Evolutionary conservation across 208 protist species (phyloP).

Genomic region (Acanthamoeba healyi): DNA sequence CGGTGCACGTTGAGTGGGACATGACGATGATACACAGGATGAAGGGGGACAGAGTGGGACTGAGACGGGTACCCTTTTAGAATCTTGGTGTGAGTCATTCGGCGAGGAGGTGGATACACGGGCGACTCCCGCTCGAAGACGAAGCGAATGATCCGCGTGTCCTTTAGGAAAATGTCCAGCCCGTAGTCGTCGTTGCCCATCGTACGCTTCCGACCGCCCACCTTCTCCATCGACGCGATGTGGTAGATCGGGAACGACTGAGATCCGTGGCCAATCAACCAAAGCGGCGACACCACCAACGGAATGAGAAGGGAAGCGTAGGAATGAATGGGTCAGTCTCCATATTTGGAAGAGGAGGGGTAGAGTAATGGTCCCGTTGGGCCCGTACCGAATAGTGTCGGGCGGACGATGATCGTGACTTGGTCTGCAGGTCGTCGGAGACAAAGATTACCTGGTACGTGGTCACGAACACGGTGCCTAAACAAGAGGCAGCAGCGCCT

Average conservation of each 20-base stretch:
- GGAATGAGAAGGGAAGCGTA: too few species aligned
- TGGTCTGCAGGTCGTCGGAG: constrained; percentile 11
- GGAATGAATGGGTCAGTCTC: too few species aligned
- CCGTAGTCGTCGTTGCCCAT: constrained; percentile 62
- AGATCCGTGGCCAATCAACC: not conserved
- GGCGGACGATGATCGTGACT: not conserved
- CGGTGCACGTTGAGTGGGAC: too few species aligned
- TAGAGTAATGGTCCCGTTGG: not conserved
- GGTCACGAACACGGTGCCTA: constrained; percentile 34
- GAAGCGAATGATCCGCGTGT: constrained; percentile 54
- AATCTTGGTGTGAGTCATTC: constrained; percentile 44
- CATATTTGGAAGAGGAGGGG: too few species aligned
- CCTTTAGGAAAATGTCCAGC: constrained; percentile 62
- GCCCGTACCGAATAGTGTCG: not conserved
- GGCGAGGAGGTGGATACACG: constrained; percentile 49
- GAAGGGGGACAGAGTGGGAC: not conserved
- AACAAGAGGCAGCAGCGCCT: not conserved
- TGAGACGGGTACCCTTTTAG: constrained; percentile 12
- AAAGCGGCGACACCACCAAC: too few species aligned
- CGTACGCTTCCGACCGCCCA: constrained; percentile 40
- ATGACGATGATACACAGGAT: too few species aligned
- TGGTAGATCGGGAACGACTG: constrained; percentile 29
- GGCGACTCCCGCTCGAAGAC: constrained; percentile 39
- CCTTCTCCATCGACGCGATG: constrained; percentile 60
- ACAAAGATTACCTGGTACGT: constrained; percentile 64